These are phyloP conservation scores for Chalciporus chontae DNA, from an alignment of 768 basidiomycete species.

Conservation along the genomic window DNA sequence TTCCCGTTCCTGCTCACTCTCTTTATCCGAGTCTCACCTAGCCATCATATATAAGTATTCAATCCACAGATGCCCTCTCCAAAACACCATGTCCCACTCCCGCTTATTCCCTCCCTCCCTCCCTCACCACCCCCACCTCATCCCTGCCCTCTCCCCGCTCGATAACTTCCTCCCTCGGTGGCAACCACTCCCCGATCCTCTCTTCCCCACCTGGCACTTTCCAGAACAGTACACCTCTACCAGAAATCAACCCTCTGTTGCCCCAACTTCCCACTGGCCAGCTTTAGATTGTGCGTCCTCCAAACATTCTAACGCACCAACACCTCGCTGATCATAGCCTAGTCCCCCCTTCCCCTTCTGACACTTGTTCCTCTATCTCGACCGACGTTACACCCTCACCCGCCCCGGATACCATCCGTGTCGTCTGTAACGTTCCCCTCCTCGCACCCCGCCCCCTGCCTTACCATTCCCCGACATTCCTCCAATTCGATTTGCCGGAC, in stretches of 20 bases:
- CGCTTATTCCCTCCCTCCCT: background rate
- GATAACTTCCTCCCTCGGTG: conserved; percentile 15
- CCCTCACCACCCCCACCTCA: background rate
- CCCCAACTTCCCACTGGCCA: conserved; percentile 12
- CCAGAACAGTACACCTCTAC: background rate
- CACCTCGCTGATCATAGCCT: conserved; percentile 2
- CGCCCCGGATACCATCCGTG: conserved; percentile 35
- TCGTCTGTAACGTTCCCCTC: conserved; percentile 66
- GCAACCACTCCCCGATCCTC: conserved; percentile 3
- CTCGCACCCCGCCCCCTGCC: conserved; percentile 67
- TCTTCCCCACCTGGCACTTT: conserved; percentile 10
- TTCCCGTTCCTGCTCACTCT: conserved; percentile 13
- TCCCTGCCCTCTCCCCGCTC: conserved; percentile 20
- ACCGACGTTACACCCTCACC: conserved; percentile 27
- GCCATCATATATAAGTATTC: conserved; percentile 31
- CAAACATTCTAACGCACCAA: background rate
- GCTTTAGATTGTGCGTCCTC: conserved; percentile 26
- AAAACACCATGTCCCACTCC: background rate
- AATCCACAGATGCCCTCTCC: background rate
- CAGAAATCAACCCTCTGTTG: background rate
- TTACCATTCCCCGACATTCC: conserved; percentile 65
- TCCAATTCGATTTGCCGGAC: conserved; percentile 66
- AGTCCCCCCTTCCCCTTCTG: conserved; percentile 46
- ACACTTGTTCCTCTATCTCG: conserved; percentile 28
- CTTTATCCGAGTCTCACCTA: conserved; percentile 28